Evolutionary conservation across 176 grass and related monocot genomes (phyloP), one percentile per base, ranked within the genome.

Genomic region (Eragrostis curvula): DNA sequence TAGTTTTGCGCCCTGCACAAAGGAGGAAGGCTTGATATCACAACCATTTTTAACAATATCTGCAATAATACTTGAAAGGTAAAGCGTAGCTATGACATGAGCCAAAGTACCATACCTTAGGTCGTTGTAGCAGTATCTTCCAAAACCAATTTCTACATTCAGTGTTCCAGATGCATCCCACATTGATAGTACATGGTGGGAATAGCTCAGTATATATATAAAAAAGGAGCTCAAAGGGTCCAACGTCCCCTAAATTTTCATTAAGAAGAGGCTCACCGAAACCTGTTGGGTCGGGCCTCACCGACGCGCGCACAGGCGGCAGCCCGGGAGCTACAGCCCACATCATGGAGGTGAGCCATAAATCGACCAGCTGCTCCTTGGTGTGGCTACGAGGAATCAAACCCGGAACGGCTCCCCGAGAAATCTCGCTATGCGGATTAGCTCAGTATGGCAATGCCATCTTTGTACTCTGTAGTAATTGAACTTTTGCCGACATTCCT

Each of bases 401-500:
- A n/a, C n/a, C n/a, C n/a, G n/a, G n/a, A n/a, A n/a, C n/a, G n/a
- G n/a, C n/a, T n/a, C n/a, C n/a, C n/a, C n/a, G n/a, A n/a, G n/a
- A n/a, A n/a, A n/a, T n/a, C n/a, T n/a, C n/a, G n/a, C n/a, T n/a
- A n/a, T n/a, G n/a, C n/a, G 0, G 24, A 70, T 68, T 39, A 89
- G 25, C 75, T 60, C 62, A 62, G 23, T 27, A 63, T n/a, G n/a
- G 25, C 5, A 2, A 36, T 74, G 58, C 51, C 0, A 70, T 72
- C 56, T 82, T 71, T 77, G 15, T 57, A 46, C 21, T 81, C 47
- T 13, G 66, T 64, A 0, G 8, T 48, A 39, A 94, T 72, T 11
- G 72, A 91, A 68, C 84, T 94, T 48, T 68, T 61, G 57, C 86
- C 87, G 43, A 82, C 84, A 72, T 85, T 91, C 74, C 75, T 91